Evolutionary conservation across 1,139 yeast genomes (phyloP).

Genomic region (Diutina sp.): DNA sequence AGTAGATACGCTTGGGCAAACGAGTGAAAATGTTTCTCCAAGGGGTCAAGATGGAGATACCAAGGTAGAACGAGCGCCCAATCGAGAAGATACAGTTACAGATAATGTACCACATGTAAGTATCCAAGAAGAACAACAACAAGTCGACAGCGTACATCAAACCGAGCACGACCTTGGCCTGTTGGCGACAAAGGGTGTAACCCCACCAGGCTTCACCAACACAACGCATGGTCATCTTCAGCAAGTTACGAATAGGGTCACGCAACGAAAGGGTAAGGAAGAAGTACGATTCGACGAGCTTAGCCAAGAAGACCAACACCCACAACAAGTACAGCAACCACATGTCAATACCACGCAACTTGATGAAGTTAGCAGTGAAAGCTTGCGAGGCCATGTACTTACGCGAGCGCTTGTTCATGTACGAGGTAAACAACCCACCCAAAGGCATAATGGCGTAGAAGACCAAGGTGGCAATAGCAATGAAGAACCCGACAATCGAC

Average conservation of each 20-base stretch:
- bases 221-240: conserved; percentile 36
- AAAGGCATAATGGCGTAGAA: conserved; percentile 93
- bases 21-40: conserved; percentile 98
- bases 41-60: conserved; percentile 96
- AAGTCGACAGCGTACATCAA: conserved; percentile 87
- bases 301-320: conserved; percentile 81
- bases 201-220: conserved; percentile 88
- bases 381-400: conserved; percentile 89
- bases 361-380: conserved; percentile 84
- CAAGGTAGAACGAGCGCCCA: conserved; percentile 94
- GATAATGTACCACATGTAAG: conserved; percentile 96
- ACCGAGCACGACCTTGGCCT: conserved; percentile 79
- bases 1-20: conserved; percentile 95
- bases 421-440: conserved; percentile 92
- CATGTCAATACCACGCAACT: conserved; percentile 80
- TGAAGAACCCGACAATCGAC: conserved; percentile 79
- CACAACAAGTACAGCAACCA: conserved; percentile 92
- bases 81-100: conserved; percentile 91
- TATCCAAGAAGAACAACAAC: conserved; percentile 93
- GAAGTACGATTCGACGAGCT: conserved; percentile 81
- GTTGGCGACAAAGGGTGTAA: conserved; percentile 61
- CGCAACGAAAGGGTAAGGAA: conserved; percentile 82
- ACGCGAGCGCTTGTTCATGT: conserved; percentile 81
- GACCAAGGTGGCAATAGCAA: conserved; percentile 70
- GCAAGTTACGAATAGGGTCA: conserved; percentile 77